phyloP scores from a whole-genome alignment of 768 basidiomycete species.

The Melanogaster broomeanus region DNA sequence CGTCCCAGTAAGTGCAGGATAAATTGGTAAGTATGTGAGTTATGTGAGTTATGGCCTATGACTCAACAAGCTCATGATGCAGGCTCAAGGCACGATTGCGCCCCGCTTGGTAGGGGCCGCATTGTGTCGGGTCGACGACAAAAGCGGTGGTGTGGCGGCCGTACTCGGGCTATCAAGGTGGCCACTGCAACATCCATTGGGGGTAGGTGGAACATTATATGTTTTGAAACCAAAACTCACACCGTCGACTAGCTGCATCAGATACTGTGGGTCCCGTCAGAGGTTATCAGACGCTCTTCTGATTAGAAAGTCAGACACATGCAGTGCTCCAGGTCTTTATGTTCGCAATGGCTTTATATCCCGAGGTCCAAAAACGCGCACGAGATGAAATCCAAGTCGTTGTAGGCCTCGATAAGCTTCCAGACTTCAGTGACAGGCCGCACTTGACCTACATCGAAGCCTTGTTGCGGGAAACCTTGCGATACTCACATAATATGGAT shows the following conservation, averaged over 20 bases:
- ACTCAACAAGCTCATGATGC: background rate
- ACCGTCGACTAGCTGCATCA: background rate
- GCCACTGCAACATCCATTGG: constrained; percentile 2
- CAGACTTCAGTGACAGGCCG: background rate
- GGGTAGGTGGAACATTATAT: background rate
- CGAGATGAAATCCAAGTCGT: constrained; percentile 2
- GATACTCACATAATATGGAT: background rate
- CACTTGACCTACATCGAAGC: constrained; percentile 5
- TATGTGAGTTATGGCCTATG: background rate
- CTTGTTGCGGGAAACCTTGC: background rate
- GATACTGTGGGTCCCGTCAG: constrained; percentile 5
- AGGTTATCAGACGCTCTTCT: background rate
- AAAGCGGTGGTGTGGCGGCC: background rate
- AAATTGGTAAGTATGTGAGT: background rate
- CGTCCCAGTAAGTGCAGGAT: background rate
- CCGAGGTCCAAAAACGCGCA: constrained; percentile 6
- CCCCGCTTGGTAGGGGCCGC: constrained; percentile 9
- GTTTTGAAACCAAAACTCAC: background rate
- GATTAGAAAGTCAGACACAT: background rate
- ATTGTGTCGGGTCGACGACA: background rate
- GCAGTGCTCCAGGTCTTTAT: constrained; percentile 2
- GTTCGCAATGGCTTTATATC: constrained; percentile 8
- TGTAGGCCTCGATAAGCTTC: constrained; percentile 1
- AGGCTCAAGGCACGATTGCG: background rate
- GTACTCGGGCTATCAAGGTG: background rate